These are phyloP conservation scores for Acer yangbiense DNA, from an alignment of 345 rosid species.

Conservation along the genomic window DNA sequence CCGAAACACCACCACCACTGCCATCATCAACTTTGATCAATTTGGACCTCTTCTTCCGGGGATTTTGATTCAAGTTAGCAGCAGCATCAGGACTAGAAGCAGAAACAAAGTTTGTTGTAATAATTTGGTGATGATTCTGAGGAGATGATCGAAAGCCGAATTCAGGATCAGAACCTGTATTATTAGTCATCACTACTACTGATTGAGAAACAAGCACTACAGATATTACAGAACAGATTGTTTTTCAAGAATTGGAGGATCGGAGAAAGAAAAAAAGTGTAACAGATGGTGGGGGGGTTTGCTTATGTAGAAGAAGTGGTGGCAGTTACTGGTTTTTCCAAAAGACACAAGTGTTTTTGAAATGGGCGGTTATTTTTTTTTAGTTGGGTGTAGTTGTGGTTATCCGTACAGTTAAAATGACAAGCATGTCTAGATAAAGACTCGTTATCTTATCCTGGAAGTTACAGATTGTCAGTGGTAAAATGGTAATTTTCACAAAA, in stretches of 20 bases:
- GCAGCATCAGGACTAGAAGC: constrained; percentile 25
- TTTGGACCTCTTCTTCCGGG: constrained; percentile 54
- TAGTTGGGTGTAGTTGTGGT: constrained; percentile 33
- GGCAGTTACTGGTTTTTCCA: constrained; percentile 29
- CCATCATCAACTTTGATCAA: constrained; percentile 30
- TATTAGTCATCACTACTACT: constrained; percentile 22
- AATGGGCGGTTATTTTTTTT: constrained; percentile 35
- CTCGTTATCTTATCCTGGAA: not conserved
- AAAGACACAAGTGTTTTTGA: constrained; percentile 19
- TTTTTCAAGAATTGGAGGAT: not conserved
- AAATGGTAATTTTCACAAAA: not conserved
- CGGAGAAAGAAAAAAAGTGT: constrained; percentile 15
- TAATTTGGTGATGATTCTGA: constrained; percentile 14
- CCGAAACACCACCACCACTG: constrained; percentile 10
- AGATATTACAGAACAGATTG: not conserved
- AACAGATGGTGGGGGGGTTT: constrained; percentile 21
- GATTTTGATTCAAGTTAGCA: constrained; percentile 32
- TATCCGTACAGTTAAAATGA: constrained; percentile 15
- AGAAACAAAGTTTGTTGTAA: constrained; percentile 33
- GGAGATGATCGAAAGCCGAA: constrained; percentile 27
- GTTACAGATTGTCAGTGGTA: not conserved
- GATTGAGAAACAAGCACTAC: constrained; percentile 9
- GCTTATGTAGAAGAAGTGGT: constrained; percentile 39
- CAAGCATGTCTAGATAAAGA: not conserved
- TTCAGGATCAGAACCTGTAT: constrained; percentile 28